phyloP scores from a whole-genome alignment of 305 asterid genomes.

The Fraxinus dipetala region DNA sequence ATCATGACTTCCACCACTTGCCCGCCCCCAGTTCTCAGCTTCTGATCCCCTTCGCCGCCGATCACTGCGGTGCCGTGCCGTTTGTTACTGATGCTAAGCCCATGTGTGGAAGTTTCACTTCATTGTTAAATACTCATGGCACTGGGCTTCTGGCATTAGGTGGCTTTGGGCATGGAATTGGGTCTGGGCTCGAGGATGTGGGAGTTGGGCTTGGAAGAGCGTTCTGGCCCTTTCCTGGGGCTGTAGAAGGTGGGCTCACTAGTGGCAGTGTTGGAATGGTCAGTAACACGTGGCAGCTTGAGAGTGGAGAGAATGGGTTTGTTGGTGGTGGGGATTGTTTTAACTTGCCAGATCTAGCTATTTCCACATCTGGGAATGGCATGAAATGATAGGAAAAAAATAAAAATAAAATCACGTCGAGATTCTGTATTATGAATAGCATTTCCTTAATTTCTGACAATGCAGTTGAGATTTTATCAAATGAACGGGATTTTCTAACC shows the following conservation, averaged over 20 bases:
- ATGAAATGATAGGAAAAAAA: slow-evolving; percentile 31
- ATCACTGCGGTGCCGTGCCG: slow-evolving; percentile 34
- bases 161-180: slow-evolving; percentile 54
- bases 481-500: background rate
- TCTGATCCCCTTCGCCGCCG: slow-evolving; percentile 37
- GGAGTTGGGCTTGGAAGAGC: slow-evolving; percentile 64
- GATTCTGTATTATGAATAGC: background rate
- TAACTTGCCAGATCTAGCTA: slow-evolving; percentile 65
- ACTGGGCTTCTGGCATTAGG: slow-evolving; percentile 52
- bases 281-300: slow-evolving; percentile 67
- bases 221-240: slow-evolving; percentile 63
- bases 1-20: slow-evolving; percentile 45
- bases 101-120: slow-evolving; percentile 59
- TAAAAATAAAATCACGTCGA: background rate
- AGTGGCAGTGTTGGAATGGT: slow-evolving; percentile 30
- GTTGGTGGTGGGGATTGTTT: slow-evolving; percentile 52
- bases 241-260: slow-evolving; percentile 32
- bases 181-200: slow-evolving; percentile 48
- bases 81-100: slow-evolving; percentile 28
- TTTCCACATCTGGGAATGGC: slow-evolving; percentile 57
- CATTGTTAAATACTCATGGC: slow-evolving; percentile 56
- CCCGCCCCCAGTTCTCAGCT: slow-evolving; percentile 32
- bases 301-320: slow-evolving; percentile 46
- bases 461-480: background rate
- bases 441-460: background rate